A percentile compares a stretch with the other conserved stretches of the same genome.
Evolutionary conservation across 805 yeast species (phyloP).

Genomic region (Wickerhamiella lipophila): DNA sequence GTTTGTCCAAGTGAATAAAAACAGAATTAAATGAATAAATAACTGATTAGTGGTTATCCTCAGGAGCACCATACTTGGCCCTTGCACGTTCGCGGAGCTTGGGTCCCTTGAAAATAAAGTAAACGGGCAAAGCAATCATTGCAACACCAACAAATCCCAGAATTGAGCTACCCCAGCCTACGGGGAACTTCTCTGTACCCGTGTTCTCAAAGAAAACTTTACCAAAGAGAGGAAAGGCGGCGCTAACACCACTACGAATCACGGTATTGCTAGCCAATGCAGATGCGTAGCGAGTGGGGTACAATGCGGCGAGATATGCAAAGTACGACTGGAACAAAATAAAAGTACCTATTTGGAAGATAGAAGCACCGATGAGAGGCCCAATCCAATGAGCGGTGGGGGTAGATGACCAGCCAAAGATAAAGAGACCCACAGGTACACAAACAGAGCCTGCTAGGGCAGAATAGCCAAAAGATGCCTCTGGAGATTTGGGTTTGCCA

Average conservation of each 20-base stretch:
- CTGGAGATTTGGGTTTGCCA: constrained; percentile 12
- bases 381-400: constrained; percentile 41
- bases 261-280: constrained; percentile 54
- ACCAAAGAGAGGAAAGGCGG: constrained; percentile 55
- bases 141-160: constrained; percentile 36
- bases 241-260: constrained; percentile 43
- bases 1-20: no score
- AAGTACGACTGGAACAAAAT: constrained; percentile 41
- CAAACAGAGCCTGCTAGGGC: constrained; percentile 34
- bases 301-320: constrained; percentile 28
- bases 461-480: constrained; percentile 18
- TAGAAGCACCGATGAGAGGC: constrained; percentile 34
- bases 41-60: neutral
- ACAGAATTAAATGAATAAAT: no score
- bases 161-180: constrained; percentile 47
- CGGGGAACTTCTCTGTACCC: constrained; percentile 20
- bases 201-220: constrained; percentile 39
- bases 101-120: constrained; percentile 39
- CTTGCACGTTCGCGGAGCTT: constrained; percentile 13
- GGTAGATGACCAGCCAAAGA: constrained; percentile 48
- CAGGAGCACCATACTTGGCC: neutral
- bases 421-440: constrained; percentile 43
- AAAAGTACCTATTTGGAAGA: constrained; percentile 34
- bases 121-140: constrained; percentile 39
- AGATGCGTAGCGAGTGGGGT: constrained; percentile 2